phyloP scores from a whole-genome alignment of 148 eudicot genomes.

The Cornus controversa region DNA sequence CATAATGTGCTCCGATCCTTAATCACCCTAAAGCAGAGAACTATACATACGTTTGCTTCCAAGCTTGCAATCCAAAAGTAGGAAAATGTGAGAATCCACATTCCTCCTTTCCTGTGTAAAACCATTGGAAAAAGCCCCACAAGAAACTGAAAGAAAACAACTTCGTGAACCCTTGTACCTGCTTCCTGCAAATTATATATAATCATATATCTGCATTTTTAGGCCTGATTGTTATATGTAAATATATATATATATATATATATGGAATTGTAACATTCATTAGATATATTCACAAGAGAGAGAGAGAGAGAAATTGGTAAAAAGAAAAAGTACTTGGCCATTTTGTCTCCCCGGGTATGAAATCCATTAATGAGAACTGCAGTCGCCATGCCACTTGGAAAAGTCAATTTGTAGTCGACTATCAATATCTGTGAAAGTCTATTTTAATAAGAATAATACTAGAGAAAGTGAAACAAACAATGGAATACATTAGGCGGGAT shows the following conservation, averaged over 20 bases:
- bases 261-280: not conserved
- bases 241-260: too few relatives aligned
- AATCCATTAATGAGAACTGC: constrained; percentile 87
- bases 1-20: too few relatives aligned
- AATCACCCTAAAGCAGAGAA: too few relatives aligned
- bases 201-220: not conserved
- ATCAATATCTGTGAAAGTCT: constrained; percentile 68
- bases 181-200: constrained; percentile 45
- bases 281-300: too few relatives aligned
- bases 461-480: too few relatives aligned
- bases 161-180: constrained; percentile 49
- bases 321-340: constrained; percentile 43
- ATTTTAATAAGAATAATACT: too few relatives aligned
- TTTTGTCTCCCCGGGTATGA: constrained; percentile 58
- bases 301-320: not conserved
- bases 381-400: constrained; percentile 87
- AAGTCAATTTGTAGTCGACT: constrained; percentile 66
- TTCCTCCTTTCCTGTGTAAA: constrained; percentile 44
- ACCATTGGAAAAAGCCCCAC: constrained; percentile 85
- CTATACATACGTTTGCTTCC: constrained; percentile 35
- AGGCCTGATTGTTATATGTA: not conserved
- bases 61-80: constrained; percentile 72
- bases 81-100: constrained; percentile 77
- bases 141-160: constrained; percentile 57
- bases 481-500: too few relatives aligned